Evolutionary conservation across 371 early-diverging fungal species (phyloP).

Genomic region (Apophysomyces trapeziformis): DNA sequence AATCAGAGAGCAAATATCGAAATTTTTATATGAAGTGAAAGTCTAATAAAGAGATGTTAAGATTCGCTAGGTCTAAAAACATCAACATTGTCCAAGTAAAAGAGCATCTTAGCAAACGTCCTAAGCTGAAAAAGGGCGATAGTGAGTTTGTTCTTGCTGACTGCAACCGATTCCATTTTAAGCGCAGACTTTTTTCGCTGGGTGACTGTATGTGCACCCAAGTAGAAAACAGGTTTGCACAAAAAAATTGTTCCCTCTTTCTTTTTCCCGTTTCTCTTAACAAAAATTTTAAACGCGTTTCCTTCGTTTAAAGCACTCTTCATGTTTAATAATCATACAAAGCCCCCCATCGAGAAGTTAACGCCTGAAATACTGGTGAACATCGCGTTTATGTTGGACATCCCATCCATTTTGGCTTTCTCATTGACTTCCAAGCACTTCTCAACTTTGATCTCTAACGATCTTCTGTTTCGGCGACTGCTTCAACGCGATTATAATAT

Average conservation of each 20-base stretch:
- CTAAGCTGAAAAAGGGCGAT: no score
- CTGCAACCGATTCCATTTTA: no score
- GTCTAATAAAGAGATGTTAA: no score
- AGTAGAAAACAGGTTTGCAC: no score
- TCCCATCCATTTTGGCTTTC: conserved; percentile 28
- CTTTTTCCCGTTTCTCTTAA: background rate
- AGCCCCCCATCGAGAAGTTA: conserved; percentile 23
- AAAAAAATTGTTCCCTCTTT: background rate
- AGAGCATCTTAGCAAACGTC: no score
- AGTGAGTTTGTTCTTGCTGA: no score
- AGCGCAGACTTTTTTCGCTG: no score
- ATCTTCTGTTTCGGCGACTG: conserved; percentile 34
- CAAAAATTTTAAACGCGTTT: background rate
- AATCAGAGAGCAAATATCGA: no score
- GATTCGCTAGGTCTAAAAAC: no score
- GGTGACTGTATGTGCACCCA: no score
- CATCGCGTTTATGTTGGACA: conserved; percentile 27
- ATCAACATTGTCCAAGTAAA: no score
- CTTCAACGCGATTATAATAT: conserved; percentile 39
- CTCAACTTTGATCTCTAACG: conserved; percentile 26
- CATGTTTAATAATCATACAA: conserved; percentile 13
- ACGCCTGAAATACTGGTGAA: conserved; percentile 37
- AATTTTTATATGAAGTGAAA: no score
- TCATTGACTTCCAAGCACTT: conserved; percentile 31
- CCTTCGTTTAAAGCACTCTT: background rate